Evolutionary conservation across 768 basidiomycete species (phyloP).

Genomic region (Pulveroboletus sp.): DNA sequence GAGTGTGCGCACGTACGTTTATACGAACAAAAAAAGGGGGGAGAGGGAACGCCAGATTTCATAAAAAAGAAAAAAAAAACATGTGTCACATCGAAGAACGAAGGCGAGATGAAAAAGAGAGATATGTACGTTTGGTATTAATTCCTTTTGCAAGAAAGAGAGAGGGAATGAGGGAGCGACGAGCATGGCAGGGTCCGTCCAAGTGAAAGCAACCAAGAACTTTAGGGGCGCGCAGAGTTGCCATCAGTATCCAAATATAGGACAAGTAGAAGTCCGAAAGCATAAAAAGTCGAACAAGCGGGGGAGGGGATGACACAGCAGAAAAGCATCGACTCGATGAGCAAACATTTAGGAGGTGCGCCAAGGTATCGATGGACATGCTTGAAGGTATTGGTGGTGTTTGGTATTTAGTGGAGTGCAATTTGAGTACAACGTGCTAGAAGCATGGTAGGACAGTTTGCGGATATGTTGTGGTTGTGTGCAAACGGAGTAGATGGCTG

Average conservation of each 20-base stretch:
- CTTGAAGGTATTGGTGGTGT: not conserved
- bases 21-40: conserved; percentile 1
- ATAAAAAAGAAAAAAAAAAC: conserved; percentile 3
- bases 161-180: not conserved
- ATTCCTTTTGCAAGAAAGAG: conserved; percentile 14
- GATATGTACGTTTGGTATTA: conserved; percentile 13
- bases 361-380: conserved; percentile 14
- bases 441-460: not conserved
- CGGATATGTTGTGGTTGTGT: not conserved
- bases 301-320: not conserved
- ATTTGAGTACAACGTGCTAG: conserved; percentile 15
- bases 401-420: conserved; percentile 10
- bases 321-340: conserved; percentile 7
- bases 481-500: not conserved
- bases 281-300: conserved; percentile 2
- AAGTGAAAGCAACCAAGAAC: conserved; percentile 2
- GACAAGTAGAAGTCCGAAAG: not conserved
- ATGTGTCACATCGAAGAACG: not conserved
- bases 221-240: not conserved
- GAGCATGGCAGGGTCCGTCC: conserved; percentile 1
- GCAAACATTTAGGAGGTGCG: conserved; percentile 5
- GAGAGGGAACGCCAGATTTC: not conserved
- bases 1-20: not conserved
- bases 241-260: conserved; percentile 1
- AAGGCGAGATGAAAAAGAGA: not conserved